phyloP scores from a whole-genome alignment of 352 stramenopile species.

The Phytophthora sp. region DNA sequence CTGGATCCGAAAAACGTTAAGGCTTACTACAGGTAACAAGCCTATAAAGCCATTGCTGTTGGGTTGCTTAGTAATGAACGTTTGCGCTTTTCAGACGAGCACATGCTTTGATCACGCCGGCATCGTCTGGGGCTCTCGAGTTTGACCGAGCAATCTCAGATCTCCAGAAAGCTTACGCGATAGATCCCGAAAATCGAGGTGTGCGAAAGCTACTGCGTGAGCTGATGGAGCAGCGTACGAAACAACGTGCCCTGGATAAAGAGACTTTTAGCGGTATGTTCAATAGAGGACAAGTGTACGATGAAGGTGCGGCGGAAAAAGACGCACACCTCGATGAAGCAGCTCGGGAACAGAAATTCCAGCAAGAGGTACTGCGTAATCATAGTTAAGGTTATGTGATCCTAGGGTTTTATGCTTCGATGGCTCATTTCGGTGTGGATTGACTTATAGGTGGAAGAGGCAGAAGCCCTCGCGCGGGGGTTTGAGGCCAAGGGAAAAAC shows the following conservation, averaged over 20 bases:
- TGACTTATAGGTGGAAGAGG: conserved; percentile 56
- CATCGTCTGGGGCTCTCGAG: conserved; percentile 76
- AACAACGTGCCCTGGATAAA: conserved; percentile 71
- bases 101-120: conserved; percentile 75
- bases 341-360: conserved; percentile 53
- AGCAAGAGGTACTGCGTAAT: conserved; percentile 48
- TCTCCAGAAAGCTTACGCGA: conserved; percentile 67
- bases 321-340: conserved; percentile 25
- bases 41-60: not conserved
- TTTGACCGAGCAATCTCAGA: conserved; percentile 79
- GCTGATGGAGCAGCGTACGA: conserved; percentile 66
- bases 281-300: conserved; percentile 68
- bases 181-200: conserved; percentile 65
- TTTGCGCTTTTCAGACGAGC: conserved; percentile 48
- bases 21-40: conserved; percentile 66
- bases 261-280: conserved; percentile 89
- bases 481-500: conserved; percentile 72
- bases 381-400: too few relatives aligned
- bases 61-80: not conserved
- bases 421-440: not conserved
- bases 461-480: conserved; percentile 65
- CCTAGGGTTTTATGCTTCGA: not conserved
- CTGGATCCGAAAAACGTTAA: conserved; percentile 76
- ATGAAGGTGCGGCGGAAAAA: conserved; percentile 19
- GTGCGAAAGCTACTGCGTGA: conserved; percentile 73